A percentile compares a stretch with the other conserved stretches of the same genome.
These are phyloP conservation scores for Puccinia brachypodii DNA, from an alignment of 1,284 basidiomycete species.

Conservation along the genomic window DNA sequence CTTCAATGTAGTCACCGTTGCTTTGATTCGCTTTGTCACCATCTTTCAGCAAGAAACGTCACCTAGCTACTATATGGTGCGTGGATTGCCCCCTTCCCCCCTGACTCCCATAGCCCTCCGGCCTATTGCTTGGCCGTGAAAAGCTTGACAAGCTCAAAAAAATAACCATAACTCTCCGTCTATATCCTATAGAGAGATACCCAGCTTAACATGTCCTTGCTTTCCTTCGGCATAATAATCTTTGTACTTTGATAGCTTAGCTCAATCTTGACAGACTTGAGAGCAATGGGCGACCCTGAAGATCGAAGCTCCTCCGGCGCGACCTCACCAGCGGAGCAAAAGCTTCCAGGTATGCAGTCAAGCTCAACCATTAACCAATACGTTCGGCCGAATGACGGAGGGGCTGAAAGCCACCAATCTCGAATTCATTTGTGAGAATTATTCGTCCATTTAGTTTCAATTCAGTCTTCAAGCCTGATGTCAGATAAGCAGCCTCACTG, in stretches of 20 bases:
- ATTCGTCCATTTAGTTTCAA: neutral
- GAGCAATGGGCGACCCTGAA: neutral
- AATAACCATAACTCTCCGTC: neutral
- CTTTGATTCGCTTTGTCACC: neutral
- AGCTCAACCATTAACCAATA: neutral
- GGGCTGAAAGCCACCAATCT: conserved; percentile 19
- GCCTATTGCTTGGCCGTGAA: neutral
- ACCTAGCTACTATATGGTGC: conserved; percentile 19
- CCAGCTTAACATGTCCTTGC: conserved; percentile 1
- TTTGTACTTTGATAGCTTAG: conserved; percentile 4
- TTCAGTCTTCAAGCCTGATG: conserved; percentile 11
- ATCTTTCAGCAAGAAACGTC: neutral
- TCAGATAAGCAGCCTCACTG: neutral
- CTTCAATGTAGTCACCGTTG: neutral
- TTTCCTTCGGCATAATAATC: neutral
- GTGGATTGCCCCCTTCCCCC: conserved; percentile 12
- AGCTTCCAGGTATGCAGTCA: neutral
- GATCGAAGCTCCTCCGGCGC: neutral
- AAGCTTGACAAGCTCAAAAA: conserved; percentile 3
- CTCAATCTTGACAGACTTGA: neutral
- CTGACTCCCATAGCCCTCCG: neutral
- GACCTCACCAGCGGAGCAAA: neutral
- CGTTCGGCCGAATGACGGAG: conserved; percentile 10
- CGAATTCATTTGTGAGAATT: conserved; percentile 12
- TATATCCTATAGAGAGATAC: neutral